These are phyloP conservation scores for Pisolithus tinctorius DNA, from an alignment of 768 basidiomycete genomes.

Conservation along the genomic window DNA sequence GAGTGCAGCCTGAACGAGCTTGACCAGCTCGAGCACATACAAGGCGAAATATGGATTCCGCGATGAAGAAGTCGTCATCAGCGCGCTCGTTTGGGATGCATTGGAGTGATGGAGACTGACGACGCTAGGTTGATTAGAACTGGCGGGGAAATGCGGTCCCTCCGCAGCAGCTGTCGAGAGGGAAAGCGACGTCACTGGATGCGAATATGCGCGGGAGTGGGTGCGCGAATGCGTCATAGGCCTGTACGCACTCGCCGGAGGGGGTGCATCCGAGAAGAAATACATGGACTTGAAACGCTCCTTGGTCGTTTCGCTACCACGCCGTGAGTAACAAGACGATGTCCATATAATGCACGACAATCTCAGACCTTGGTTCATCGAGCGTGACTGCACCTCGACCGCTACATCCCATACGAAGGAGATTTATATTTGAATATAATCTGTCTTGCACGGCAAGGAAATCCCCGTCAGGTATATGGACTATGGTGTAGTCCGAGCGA, in stretches of 20 bases:
- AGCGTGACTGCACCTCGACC: constrained; percentile 75
- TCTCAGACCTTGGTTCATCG: constrained; percentile 59
- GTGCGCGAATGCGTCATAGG: constrained; percentile 24
- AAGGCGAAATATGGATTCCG: constrained; percentile 44
- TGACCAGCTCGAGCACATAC: constrained; percentile 71
- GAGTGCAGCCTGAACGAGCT: constrained; percentile 65
- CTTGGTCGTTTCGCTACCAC: constrained; percentile 64
- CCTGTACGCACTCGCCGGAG: constrained; percentile 16
- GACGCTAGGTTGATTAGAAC: constrained; percentile 16
- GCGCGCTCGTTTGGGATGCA: constrained; percentile 7
- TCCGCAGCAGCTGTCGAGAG: constrained; percentile 18
- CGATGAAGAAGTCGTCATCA: constrained; percentile 5
- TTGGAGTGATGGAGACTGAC: constrained; percentile 12
- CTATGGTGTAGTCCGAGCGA: constrained; percentile 81
- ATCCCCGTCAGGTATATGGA: constrained; percentile 64
- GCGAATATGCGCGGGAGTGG: constrained; percentile 25
- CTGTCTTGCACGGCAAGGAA: constrained; percentile 57
- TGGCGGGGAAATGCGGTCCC: constrained; percentile 17
- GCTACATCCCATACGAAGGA: constrained; percentile 78
- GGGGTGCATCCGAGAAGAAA: constrained; percentile 41
- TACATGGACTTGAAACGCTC: constrained; percentile 74
- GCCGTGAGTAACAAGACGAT: constrained; percentile 6
- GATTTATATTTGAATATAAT: constrained; percentile 75
- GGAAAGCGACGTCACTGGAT: constrained; percentile 18
- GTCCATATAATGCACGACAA: constrained; percentile 1